phyloP scores from a whole-genome alignment of 2,329 filamentous ascomycete genomes.

The Cladosporium oxysporum region DNA sequence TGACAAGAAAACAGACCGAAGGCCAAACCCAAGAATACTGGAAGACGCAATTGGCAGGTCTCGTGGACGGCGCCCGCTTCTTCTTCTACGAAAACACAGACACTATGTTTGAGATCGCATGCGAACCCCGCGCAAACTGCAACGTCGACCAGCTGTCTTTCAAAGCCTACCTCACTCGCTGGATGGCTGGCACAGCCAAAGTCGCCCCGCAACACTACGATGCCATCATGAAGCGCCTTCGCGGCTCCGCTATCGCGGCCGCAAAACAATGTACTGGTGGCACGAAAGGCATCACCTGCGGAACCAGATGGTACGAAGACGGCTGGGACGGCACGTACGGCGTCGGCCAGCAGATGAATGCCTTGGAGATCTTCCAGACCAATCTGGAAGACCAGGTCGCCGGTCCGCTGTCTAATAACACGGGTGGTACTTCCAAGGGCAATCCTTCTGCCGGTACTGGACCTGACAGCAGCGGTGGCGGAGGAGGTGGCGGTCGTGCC shows the following conservation, averaged over 20 bases:
- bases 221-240: constrained; percentile 54
- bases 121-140: constrained; percentile 45
- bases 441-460: constrained; percentile 46
- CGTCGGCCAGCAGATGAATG: constrained; percentile 60
- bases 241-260: constrained; percentile 55
- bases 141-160: constrained; percentile 48
- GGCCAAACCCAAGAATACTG: constrained; percentile 27
- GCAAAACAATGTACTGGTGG: constrained; percentile 56
- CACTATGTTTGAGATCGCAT: constrained; percentile 49
- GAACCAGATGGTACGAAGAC: constrained; percentile 44
- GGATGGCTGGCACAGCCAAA: constrained; percentile 57
- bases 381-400: constrained; percentile 42
- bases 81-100: constrained; percentile 41
- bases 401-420: constrained; percentile 50
- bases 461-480: constrained; percentile 33
- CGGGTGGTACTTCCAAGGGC: constrained; percentile 54
- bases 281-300: constrained; percentile 47
- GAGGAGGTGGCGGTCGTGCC: constrained; percentile 36
- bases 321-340: constrained; percentile 50
- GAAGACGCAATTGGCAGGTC: constrained; percentile 28
- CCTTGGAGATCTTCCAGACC: constrained; percentile 54
- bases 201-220: constrained; percentile 59
- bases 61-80: constrained; percentile 35
- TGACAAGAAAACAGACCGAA: constrained; percentile 26
- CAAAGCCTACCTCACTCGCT: constrained; percentile 47